Percentiles rank a stretch among this genome's conserved stretches.
Conservation (phyloP, 192 early-diverging fungal genomes). For the Ambispora gerdemannii region DNA sequence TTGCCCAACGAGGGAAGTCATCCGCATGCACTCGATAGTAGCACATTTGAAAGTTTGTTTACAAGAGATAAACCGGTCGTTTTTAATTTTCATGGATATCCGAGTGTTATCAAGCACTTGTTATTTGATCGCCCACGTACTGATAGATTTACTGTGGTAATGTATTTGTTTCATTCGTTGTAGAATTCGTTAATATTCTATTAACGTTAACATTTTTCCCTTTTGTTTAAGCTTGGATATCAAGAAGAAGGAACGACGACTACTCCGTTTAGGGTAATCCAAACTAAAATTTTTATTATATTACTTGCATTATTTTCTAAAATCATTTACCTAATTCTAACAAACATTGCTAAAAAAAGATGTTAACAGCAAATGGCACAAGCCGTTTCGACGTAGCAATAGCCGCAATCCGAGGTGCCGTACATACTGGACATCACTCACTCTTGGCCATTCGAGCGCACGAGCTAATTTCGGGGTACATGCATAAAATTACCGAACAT, state of each 20-base stretch:
- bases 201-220: conserved; percentile 18
- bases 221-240: conserved; percentile 37
- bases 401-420: conserved; percentile 31
- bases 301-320: background rate
- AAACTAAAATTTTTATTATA: background rate
- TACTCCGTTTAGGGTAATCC: conserved; percentile 36
- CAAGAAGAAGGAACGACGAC: conserved; percentile 49
- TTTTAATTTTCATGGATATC: conserved; percentile 50
- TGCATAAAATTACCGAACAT: conserved; percentile 33
- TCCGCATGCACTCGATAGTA: conserved; percentile 40
- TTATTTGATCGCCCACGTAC: conserved; percentile 34
- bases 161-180: background rate
- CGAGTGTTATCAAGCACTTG: conserved; percentile 36
- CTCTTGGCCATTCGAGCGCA: conserved; percentile 32
- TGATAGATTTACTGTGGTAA: conserved; percentile 34
- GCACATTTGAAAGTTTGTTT: conserved; percentile 38
- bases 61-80: conserved; percentile 38
- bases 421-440: background rate
- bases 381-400: conserved; percentile 41
- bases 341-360: too few relatives aligned
- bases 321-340: too few relatives aligned
- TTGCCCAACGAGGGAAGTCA: conserved; percentile 33
- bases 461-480: conserved; percentile 31
- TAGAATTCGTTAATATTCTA: background rate
- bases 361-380: conserved; percentile 41